Conservation (phyloP, 257 asterid genomes). For the Echium plantagineum region DNA sequence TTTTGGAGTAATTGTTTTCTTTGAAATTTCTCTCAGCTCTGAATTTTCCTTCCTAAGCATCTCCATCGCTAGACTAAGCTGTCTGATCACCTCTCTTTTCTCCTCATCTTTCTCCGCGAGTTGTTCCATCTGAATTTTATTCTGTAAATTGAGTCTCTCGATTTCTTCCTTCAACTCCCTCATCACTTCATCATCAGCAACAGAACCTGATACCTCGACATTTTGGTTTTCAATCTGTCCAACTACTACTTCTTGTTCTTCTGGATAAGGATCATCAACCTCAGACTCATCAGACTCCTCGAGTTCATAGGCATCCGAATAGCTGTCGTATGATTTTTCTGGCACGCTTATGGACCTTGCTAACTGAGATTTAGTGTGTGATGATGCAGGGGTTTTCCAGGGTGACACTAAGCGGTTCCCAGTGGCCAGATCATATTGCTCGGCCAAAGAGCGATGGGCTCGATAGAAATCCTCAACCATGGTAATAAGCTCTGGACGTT, state of each 20-base stretch:
- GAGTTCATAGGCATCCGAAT: slow-evolving; percentile 51
- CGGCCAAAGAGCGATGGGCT: slow-evolving; percentile 58
- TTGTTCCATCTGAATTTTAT: slow-evolving; percentile 24
- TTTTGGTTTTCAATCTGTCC: slow-evolving; percentile 6
- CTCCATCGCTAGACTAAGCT: slow-evolving; percentile 54
- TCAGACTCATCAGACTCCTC: slow-evolving; percentile 38
- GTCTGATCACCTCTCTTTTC: slow-evolving; percentile 63
- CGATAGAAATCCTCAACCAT: slow-evolving; percentile 62
- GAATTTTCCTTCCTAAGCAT: slow-evolving; percentile 50
- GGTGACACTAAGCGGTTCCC: slow-evolving; percentile 37
- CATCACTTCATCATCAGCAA: slow-evolving; percentile 13
- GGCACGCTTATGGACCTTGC: slow-evolving; percentile 32
- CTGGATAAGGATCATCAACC: slow-evolving; percentile 52
- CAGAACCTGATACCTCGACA: slow-evolving; percentile 15
- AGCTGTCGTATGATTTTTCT: slow-evolving; percentile 50
- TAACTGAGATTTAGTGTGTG: too few relatives aligned
- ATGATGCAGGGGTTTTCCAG: too few relatives aligned
- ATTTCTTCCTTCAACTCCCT: slow-evolving; percentile 35
- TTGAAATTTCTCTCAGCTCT: slow-evolving; percentile 29
- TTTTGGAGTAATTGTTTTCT: slow-evolving; percentile 19
- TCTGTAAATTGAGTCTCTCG: slow-evolving; percentile 36
- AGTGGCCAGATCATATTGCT: slow-evolving; percentile 42
- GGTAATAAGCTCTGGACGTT: slow-evolving; percentile 56
- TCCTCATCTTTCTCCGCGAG: slow-evolving; percentile 63
- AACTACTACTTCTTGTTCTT: slow-evolving; percentile 13